Percentiles rank a stretch among this genome's conserved stretches.
Conservation (phyloP, 148 eudicot species). For the Camellia japonica region DNA sequence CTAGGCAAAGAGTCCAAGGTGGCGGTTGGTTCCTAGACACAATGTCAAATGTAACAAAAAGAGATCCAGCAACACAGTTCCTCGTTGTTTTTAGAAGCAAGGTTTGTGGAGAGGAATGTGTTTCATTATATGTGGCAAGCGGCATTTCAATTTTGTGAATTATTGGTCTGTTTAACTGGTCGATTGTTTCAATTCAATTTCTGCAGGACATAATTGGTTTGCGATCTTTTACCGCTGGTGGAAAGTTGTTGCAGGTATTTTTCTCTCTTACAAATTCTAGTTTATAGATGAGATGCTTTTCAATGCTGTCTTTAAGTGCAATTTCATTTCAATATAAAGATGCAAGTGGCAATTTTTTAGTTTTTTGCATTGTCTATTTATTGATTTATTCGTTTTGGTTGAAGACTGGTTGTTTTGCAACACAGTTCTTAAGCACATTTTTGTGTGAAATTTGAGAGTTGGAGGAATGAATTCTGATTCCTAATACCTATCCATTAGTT, state of each 20-base stretch:
- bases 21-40: constrained; percentile 98
- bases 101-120: constrained; percentile 41
- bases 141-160: background rate
- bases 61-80: constrained; percentile 98
- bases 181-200: constrained; percentile 6
- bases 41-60: constrained; percentile 66
- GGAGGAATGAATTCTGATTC: background rate
- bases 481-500: background rate
- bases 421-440: background rate
- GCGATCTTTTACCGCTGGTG: constrained; percentile 96
- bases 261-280: background rate
- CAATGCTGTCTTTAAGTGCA: background rate
- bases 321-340: background rate
- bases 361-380: background rate
- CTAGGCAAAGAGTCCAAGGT: constrained; percentile 88
- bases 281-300: background rate
- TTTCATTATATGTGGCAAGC: background rate
- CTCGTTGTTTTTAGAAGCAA: constrained; percentile 75
- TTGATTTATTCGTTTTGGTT: background rate
- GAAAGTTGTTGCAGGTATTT: constrained; percentile 93
- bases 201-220: constrained; percentile 86
- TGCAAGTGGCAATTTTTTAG: background rate
- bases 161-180: constrained; percentile 10
- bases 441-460: background rate
- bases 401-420: background rate